Conservation (phyloP, 192 early-diverging fungal genomes). For the Linnemannia zychae region DNA sequence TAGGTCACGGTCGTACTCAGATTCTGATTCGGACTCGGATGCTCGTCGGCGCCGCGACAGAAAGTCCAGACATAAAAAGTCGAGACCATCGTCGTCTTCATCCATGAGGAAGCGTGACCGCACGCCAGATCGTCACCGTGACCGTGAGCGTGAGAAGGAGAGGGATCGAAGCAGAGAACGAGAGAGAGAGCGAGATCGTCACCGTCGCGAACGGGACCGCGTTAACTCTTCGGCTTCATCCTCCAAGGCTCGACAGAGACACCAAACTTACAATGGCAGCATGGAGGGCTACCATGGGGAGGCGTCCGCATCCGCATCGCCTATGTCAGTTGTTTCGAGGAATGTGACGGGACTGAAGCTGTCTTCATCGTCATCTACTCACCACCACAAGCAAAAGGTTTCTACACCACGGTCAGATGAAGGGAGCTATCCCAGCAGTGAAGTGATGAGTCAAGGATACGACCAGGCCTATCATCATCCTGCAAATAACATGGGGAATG, state of each 20-base stretch:
- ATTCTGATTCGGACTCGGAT: slow-evolving; percentile 34
- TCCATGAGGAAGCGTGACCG: slow-evolving; percentile 34
- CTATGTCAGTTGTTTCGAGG: slow-evolving; percentile 37
- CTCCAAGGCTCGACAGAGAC: slow-evolving; percentile 15
- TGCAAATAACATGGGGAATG: not conserved
- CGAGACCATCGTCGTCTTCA: slow-evolving; percentile 10
- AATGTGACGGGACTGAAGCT: slow-evolving; percentile 45
- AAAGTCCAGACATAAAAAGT: slow-evolving; percentile 2
- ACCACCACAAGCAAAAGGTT: slow-evolving; percentile 30
- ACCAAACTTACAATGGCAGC: slow-evolving; percentile 14
- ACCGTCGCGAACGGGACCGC: not conserved
- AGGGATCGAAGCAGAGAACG: not conserved
- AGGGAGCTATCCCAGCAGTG: slow-evolving; percentile 15
- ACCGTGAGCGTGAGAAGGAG: slow-evolving; percentile 11
- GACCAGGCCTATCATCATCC: slow-evolving; percentile 8
- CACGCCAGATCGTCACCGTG: slow-evolving; percentile 22
- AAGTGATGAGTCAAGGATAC: slow-evolving; percentile 13
- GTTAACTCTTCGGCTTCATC: slow-evolving; percentile 8
- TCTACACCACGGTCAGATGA: slow-evolving; percentile 38
- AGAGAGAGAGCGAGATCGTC: slow-evolving; percentile 17
- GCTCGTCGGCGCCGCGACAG: slow-evolving; percentile 19
- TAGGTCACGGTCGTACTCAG: slow-evolving; percentile 35
- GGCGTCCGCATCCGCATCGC: slow-evolving; percentile 42
- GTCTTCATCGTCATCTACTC: slow-evolving; percentile 26
- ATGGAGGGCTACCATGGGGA: slow-evolving; percentile 17